A percentile compares a stretch with the other conserved stretches of the same genome.
Conservation (phyloP, 2,329 filamentous ascomycete genomes). For the Stachybotrys chlorohalonatus region DNA sequence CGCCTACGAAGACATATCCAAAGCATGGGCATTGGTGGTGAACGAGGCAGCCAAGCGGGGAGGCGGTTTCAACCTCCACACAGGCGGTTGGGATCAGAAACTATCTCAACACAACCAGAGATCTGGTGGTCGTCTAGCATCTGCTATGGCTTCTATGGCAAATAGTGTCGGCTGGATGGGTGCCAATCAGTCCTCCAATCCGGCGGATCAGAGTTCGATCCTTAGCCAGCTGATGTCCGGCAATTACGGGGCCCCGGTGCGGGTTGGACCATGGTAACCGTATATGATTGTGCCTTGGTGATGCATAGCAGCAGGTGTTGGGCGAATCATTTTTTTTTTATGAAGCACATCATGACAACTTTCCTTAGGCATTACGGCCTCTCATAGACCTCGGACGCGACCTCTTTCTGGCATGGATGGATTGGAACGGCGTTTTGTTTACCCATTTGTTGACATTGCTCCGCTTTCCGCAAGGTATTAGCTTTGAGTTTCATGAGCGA, state of each 20-base stretch:
- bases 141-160: conserved; percentile 70
- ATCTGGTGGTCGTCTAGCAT: conserved; percentile 71
- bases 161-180: conserved; percentile 73
- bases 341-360: conserved; percentile 20
- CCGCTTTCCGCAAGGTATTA: no score
- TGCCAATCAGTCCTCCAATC: conserved; percentile 16
- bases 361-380: conserved; percentile 22
- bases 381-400: conserved; percentile 25
- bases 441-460: conserved; percentile 2
- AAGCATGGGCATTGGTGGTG: conserved; percentile 87
- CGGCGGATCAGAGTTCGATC: conserved; percentile 45
- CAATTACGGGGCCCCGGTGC: conserved; percentile 49
- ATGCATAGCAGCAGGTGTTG: conserved; percentile 12
- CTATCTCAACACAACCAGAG: conserved; percentile 80
- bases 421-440: conserved; percentile 22
- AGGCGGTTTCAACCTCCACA: conserved; percentile 81
- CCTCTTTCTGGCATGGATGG: conserved; percentile 16
- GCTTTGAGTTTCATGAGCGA: neutral
- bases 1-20: conserved; percentile 91
- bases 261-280: conserved; percentile 52
- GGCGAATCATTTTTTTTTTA: conserved; percentile 17
- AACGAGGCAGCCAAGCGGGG: conserved; percentile 85
- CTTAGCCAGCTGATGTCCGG: conserved; percentile 54
- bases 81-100: conserved; percentile 86
- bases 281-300: conserved; percentile 9